These are phyloP conservation scores for Solanum chacoense DNA, from an alignment of 305 asterid genomes.

Conservation along the genomic window DNA sequence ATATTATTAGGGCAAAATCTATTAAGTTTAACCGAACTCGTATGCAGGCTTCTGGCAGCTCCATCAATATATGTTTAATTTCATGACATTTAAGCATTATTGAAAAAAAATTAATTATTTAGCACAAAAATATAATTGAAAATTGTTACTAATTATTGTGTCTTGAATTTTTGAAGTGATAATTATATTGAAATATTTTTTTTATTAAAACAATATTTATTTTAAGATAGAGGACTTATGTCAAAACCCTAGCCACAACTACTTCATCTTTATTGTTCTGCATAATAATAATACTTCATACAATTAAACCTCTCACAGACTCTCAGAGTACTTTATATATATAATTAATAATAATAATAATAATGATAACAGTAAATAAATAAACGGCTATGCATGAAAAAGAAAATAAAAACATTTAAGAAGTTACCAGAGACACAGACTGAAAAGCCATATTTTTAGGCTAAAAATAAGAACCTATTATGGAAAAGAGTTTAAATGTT, in stretches of 20 bases:
- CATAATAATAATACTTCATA: constrained; percentile 2
- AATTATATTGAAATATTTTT: background rate
- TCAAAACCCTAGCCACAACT: constrained; percentile 29
- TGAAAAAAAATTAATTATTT: too few relatives aligned
- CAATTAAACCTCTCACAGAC: background rate
- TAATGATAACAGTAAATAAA: background rate
- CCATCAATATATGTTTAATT: background rate
- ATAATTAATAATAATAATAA: background rate
- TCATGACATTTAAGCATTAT: background rate
- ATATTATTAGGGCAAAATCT: background rate
- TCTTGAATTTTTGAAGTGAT: background rate
- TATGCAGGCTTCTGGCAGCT: background rate
- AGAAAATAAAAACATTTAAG: background rate
- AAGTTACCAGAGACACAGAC: background rate
- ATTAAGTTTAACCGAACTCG: background rate
- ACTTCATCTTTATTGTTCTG: background rate
- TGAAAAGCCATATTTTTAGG: background rate
- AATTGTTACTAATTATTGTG: background rate
- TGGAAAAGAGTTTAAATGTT: background rate
- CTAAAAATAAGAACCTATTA: background rate
- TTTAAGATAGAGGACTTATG: background rate
- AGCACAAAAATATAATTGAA: background rate
- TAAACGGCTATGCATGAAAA: background rate
- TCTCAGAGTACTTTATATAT: background rate
- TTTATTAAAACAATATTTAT: background rate